A percentile compares a stretch with the other conserved stretches of the same genome.
phyloP scores from a whole-genome alignment of 2,329 filamentous ascomycete species.

The Fusarium anguioides region DNA sequence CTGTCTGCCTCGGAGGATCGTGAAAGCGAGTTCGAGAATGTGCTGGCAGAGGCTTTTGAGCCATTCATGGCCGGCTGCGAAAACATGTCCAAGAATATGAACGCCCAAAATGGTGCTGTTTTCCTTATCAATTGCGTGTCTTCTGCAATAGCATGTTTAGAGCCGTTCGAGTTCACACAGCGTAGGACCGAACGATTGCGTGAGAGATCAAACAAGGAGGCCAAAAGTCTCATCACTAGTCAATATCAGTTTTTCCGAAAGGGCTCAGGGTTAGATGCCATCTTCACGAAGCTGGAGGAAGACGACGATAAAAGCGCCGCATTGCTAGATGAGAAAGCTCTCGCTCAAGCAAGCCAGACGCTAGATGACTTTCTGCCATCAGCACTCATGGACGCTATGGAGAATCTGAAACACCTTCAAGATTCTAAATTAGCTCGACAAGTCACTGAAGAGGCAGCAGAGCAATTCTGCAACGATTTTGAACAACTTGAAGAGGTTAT shows the following conservation, averaged over 20 bases:
- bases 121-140: conserved; percentile 80
- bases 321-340: conserved; percentile 60
- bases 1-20: conserved; percentile 68
- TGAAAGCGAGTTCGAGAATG: conserved; percentile 77
- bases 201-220: conserved; percentile 64
- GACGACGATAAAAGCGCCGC: conserved; percentile 49
- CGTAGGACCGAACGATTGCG: conserved; percentile 66
- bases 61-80: conserved; percentile 84
- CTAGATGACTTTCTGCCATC: conserved; percentile 93
- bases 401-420: conserved; percentile 79
- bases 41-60: conserved; percentile 83
- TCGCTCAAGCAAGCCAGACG: conserved; percentile 77
- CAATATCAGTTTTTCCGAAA: conserved; percentile 80
- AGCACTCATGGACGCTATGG: conserved; percentile 90
- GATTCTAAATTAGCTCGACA: conserved; percentile 77
- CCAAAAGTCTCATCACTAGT: conserved; percentile 69
- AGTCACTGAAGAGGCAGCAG: conserved; percentile 84
- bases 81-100: conserved; percentile 71
- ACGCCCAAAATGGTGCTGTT: conserved; percentile 70
- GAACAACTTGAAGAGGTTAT: conserved; percentile 67
- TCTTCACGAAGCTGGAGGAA: conserved; percentile 68
- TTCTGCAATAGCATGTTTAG: conserved; percentile 66
- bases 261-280: conserved; percentile 76
- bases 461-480: conserved; percentile 87
- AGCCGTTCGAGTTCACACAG: conserved; percentile 72